Evolutionary conservation across 2,329 filamentous ascomycete species (phyloP), one percentile per base, ranked within the genome.

Genomic region (Cladosporium halotolerans): DNA sequence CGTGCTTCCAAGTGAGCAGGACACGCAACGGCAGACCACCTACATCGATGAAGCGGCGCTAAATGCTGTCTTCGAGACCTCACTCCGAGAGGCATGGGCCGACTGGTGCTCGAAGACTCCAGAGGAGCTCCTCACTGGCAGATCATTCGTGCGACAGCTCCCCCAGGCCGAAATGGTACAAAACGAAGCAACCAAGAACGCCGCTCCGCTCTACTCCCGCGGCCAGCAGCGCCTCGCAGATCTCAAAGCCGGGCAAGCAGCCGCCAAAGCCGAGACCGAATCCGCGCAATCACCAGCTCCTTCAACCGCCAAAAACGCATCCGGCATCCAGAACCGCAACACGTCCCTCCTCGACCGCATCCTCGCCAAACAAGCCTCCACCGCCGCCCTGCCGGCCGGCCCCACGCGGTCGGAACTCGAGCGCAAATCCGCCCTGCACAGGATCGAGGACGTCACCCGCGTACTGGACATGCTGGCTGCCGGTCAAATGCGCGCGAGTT

Each of bases 191-290:
- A 66, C 70, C 28, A 54, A 55, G 38, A 80, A 79, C 52, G 73
- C 78, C 16, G 78, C 81, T 10, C 79, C 81, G 1, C 60, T 85
- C 5, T 73, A 85, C 28, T 76, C 78, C 45, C 87, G 84, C 63
- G 86, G 86, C 31, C 84, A 88, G 59, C 80, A 79, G 55, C 79
- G 84, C 7, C 75, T 91, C n/a, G 76, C 82, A 54, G 82, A 86
- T 46, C 74, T 91, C 60, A 88, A 85, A 68, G 76, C 78, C 45
- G 81, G 76, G 55, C 60, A 58, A 50, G 56, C 61, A 23, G 57
- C 55, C 59, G 68, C 64, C 1, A 60, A 58, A 43, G 19, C 34
- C 11, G 48, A 51, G 18, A 32, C 40, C 32, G 40, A 40, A 14
- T 39, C 61, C 39, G 18, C 63, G 16, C 61, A 62, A 19, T 34